Evolutionary conservation across 164 flowering plant genomes (phyloP), one percentile per base, ranked within the genome.

Genomic region (Vitis rupestris): DNA sequence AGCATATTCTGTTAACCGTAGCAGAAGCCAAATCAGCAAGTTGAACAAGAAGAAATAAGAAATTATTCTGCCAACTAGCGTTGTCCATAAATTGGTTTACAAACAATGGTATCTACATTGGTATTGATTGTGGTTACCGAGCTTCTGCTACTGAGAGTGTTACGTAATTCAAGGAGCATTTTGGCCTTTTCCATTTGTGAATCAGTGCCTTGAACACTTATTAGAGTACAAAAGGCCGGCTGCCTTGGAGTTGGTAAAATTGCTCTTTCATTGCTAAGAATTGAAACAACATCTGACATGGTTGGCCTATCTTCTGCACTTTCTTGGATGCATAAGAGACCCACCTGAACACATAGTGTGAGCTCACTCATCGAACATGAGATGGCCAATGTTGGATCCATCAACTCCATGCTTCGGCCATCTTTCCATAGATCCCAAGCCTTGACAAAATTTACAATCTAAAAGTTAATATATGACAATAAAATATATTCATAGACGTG

Each of bases 301-400:
- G 57, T 61, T 4, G 71, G 75, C 11, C 76, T 29, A 6, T 67
- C 67, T 8, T 15, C 31, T 44, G 71, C n/a, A 23, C 14, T 23
- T 10, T 73, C 76, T 63, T 73, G 71, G 8, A 73, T 71, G 13
- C 76, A 73, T 14, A 73, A 44, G 2, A 73, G 71, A 7, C 67
- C 63, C 3, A 73, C 44, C 6, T 67, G 61, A 30, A 73, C 55
- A 57, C 71, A 67, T 48, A 19, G n/a, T 37, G 9, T 2, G 4
- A 67, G 48, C 11, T 61, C 50, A 50, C 10, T 6, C n/a, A 10
- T 3, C 3, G 57, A 29, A 23, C 52, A 61, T 23, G 61, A 23
- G 10, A 48, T 10, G 3, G 6, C 13, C 49, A 73, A 8, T 2
- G 17, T 17, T 52, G 71, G 15, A 44, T 73, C 76, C 14, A 67